Evolutionary conservation across 768 basidiomycete genomes (phyloP), one percentile per base, ranked within the genome.

Genomic region (Russula emetica): DNA sequence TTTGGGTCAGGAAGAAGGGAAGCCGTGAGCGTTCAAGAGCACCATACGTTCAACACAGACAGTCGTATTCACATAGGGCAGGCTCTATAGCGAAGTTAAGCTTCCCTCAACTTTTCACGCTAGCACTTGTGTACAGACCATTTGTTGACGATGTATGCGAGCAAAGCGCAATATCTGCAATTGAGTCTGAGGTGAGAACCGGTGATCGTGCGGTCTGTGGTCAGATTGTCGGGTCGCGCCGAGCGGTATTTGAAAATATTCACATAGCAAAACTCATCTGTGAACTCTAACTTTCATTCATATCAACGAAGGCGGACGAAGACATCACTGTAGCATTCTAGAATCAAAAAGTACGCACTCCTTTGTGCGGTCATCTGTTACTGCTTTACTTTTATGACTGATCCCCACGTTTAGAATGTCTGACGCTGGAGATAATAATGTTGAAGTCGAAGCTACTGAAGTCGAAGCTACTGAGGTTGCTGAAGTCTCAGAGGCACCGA

Each of bases 371-470:
- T 32, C 30, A 8, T 28, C 5, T 8, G n/a, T 32, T 16, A 13
- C 2, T 34, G 55, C 30, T 8, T 30, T 28, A 47, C 14, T 32
- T 14, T 65, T 13, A 61, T 40, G 26, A 52, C 40, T 18, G 20
- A 34, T 34, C 8, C 64, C 54, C 44, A 30, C 69, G 58, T 58
- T 47, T 68, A 87, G 83, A 82, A 94, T 94, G 91, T 94, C 91
- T 90, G 90, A 94, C 89, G 91, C 91, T 91, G 91, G 90, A 92
- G 91, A 94, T 91, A 90, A 94, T 91, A 90, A 90, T 78, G 87
- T 60, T 78, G 78, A 82, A 76, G 84, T 92, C 73, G 90, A 92
- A 51, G 82, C 79, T 71, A 74, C 78, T 59, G 72, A 74, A 50
- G 84, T 92, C 73, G 90, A 92, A 51, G 82, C 79, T 71, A 74